Base-by-base conservation (phyloP, 805 yeast genomes). In the Candida sithepensis region DNA sequence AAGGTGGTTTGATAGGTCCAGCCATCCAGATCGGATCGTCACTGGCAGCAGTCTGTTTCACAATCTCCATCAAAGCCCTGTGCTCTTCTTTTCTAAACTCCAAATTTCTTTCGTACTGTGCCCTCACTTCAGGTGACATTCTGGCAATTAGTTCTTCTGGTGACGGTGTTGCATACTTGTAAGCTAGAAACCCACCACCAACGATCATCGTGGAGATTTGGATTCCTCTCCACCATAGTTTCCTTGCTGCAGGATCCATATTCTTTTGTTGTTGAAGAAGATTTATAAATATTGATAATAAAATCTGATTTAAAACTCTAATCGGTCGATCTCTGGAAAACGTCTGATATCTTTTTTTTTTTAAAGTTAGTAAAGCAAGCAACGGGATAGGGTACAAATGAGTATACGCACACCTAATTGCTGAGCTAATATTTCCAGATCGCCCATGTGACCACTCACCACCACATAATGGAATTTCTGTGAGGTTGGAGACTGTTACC, bases 1-100 rank as follows among this genome's bases (percentile, higher is more conserved):
- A 85, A 0, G 95, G 94, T 1, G 84, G 76, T 39, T 71, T 68
- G 34, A 87, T 75, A 1, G 81, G 71, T 0, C 91, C 95, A 0
- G 95, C 81, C 61, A 78, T 84, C 96, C 96, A 87, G 42, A 86
- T 80, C 0, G 96, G 96, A 47, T 85, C 89, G 54, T 82, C 74
- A 14, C 89, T 82, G 1, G 76, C 73, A 2, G 88, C 67, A 0
- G 94, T 85, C 51, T 75, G 60, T 48, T 76, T 70, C 1, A 80
- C 91, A 22, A 85, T 80, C 52, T 78, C 78, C 77, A 85, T 84
- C 52, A 87, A 64, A 58, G 79, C 84, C 53, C 76, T 75, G 59
- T 86, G 92, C 63, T 87, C 95, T 48, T 73, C 70, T 56, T 77
- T 77, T 61, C 92, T 77, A 23, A 85, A 63, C 8, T 71, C 81